Evolutionary conservation across 2,329 filamentous ascomycete species (phyloP), one percentile per base, ranked within the genome.

Genomic region (Fusarium sp.): DNA sequence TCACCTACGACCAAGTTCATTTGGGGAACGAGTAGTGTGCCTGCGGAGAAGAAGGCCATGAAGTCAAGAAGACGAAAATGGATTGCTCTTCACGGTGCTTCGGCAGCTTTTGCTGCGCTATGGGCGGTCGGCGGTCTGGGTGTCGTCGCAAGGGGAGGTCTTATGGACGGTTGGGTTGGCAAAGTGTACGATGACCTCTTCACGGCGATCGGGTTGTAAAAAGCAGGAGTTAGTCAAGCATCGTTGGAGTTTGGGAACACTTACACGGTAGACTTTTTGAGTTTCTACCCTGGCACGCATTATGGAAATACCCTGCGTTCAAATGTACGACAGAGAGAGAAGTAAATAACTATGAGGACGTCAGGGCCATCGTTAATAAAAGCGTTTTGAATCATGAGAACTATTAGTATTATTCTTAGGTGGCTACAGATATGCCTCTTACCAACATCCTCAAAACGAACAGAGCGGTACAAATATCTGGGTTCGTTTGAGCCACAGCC

Each of bases 101-200:
- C 87, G 1, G 83, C 85, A 0, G 79, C 84, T 0, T 78, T 91
- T 4, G 85, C 89, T 10, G 85, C 81, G 0, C 58, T 94, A n/a
- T 98, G 94, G 94, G 88, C 94, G 53, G 89, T 90, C 0, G 94
- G 94, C 6, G 91, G 92, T 0, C 79, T 98, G 34, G 93, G 92
- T 0, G 84, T 97, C 18, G 89, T 97, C 11, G 93, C 91, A 4
- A 85, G 87, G 66, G 92, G 87, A 3, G 94, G 93, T 0, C 79
- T 83, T 65, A 89, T 88, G 2, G 82, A 86, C 6, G 93, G 93
- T 0, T 98, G 94, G 93, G 85, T 97, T 57, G 93, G 89, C 4
- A 91, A 85, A 71, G 85, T 92, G 51, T 97, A 95, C 79, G 91
- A 98, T 81, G 86, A 89, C 51, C 83, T 97, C 51, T 79, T 80